A percentile compares a stretch with the other conserved stretches of the same genome.
Evolutionary conservation across 768 basidiomycete genomes (phyloP).

Genomic region (Boletus tylopilopsis): DNA sequence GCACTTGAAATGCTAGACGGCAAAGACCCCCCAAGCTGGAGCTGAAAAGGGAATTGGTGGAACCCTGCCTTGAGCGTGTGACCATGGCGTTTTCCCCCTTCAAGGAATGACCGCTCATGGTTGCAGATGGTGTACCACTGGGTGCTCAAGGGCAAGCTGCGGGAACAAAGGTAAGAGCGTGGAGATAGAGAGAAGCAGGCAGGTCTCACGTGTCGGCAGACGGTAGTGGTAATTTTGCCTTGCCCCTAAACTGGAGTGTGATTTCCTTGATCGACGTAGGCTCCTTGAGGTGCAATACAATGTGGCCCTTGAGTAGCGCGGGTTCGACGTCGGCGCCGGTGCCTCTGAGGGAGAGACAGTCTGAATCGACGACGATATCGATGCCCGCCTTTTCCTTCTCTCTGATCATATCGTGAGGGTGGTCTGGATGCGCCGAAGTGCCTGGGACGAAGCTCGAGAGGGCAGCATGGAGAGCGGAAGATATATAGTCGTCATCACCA

Average conservation of each 20-base stretch:
- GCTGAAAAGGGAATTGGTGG: slow-evolving; percentile 89
- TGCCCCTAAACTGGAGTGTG: slow-evolving; percentile 80
- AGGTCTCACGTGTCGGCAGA: slow-evolving; percentile 53
- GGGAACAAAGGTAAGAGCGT: background rate
- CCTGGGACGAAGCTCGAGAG: slow-evolving; percentile 27
- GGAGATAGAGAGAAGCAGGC: slow-evolving; percentile 2
- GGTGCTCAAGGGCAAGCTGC: slow-evolving; percentile 19
- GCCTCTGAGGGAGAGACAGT: slow-evolving; percentile 69
- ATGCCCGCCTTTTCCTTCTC: slow-evolving; percentile 53
- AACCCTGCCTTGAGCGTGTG: slow-evolving; percentile 96
- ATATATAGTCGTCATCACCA: slow-evolving; percentile 33
- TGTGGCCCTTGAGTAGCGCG: slow-evolving; percentile 72
- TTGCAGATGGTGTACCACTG: slow-evolving; percentile 64
- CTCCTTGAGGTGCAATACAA: slow-evolving; percentile 77
- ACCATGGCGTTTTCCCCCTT: slow-evolving; percentile 69
- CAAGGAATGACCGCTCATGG: slow-evolving; percentile 92
- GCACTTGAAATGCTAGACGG: slow-evolving; percentile 71
- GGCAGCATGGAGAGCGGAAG: slow-evolving; percentile 38
- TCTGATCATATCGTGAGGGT: slow-evolving; percentile 38
- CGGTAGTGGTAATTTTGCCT: slow-evolving; percentile 64
- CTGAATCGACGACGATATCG: slow-evolving; percentile 73
- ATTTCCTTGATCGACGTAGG: slow-evolving; percentile 82
- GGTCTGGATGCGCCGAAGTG: slow-evolving; percentile 19
- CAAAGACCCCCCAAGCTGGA: slow-evolving; percentile 79
- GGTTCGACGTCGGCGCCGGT: slow-evolving; percentile 83